phyloP scores from a whole-genome alignment of 169 alveolate genomes.

The Eimeria nieschulzi region DNA sequence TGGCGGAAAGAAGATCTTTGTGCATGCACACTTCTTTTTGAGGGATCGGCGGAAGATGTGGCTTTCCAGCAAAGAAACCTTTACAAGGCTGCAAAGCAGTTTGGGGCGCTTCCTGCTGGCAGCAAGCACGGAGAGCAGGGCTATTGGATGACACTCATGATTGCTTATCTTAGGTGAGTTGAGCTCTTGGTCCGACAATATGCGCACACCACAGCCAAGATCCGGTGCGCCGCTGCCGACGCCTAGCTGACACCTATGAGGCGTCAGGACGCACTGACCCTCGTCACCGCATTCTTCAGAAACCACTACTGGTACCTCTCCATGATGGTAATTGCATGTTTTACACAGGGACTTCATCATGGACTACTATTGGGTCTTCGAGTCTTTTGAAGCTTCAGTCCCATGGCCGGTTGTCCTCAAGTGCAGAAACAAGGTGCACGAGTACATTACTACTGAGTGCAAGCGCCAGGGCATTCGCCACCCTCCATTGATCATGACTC shows the following conservation, averaged over 20 bases:
- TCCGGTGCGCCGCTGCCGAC: no score
- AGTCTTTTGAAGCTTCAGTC: constrained; percentile 84
- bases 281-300: no score
- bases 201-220: no score
- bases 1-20: constrained; percentile 85
- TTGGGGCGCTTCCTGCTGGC: constrained; percentile 64
- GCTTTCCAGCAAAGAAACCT: constrained; percentile 78
- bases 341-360: constrained; percentile 66
- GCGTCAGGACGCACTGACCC: neutral
- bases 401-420: constrained; percentile 85
- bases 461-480: constrained; percentile 79
- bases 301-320: no score
- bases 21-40: constrained; percentile 85
- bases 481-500: constrained; percentile 82
- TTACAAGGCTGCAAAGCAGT: constrained; percentile 60
- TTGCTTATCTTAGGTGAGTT: constrained; percentile 50
- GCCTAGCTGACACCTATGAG: neutral
- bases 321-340: no score
- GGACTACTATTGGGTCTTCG: constrained; percentile 71
- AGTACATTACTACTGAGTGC: constrained; percentile 80
- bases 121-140: constrained; percentile 62
- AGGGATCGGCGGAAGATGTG: constrained; percentile 83
- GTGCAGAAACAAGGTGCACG: constrained; percentile 71
- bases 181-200: neutral
- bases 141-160: constrained; percentile 41